Percentiles rank a stretch among this genome's conserved stretches.
Conservation (phyloP, 108 stramenopile species). For the Cyclotella kingstonii region DNA sequence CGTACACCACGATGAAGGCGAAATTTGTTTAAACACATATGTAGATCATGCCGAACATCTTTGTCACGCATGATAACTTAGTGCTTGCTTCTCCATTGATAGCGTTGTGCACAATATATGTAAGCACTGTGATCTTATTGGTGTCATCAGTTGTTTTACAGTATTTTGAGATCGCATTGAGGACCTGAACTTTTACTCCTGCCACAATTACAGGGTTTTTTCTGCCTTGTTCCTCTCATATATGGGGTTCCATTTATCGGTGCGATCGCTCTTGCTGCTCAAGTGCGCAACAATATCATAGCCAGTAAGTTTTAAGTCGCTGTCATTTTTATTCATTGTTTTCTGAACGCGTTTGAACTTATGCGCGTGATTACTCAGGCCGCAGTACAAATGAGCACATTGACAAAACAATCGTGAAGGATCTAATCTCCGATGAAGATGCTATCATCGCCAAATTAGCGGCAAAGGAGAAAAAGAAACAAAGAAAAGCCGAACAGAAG, state of each 20-base stretch:
- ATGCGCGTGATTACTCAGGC: too few species aligned
- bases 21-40: background rate
- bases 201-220: constrained; percentile 20
- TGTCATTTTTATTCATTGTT: background rate
- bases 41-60: constrained; percentile 32
- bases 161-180: too few species aligned
- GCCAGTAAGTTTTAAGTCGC: constrained; percentile 19
- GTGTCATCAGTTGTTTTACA: background rate
- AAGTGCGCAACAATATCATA: constrained; percentile 39
- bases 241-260: constrained; percentile 29
- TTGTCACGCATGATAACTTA: constrained; percentile 38
- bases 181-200: background rate
- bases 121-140: constrained; percentile 1
- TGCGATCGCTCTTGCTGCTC: constrained; percentile 11
- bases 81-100: constrained; percentile 41
- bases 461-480: constrained; percentile 41
- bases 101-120: constrained; percentile 42
- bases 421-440: constrained; percentile 42
- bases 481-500: constrained; percentile 40
- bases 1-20: background rate
- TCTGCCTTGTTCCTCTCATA: constrained; percentile 40
- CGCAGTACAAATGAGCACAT: constrained; percentile 46
- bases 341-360: background rate
- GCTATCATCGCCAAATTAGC: constrained; percentile 33
- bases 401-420: constrained; percentile 42